Evolutionary conservation across 2,329 filamentous ascomycete genomes (phyloP), one percentile per base, ranked within the genome.

Genomic region (Hymenoscyphus occultus): DNA sequence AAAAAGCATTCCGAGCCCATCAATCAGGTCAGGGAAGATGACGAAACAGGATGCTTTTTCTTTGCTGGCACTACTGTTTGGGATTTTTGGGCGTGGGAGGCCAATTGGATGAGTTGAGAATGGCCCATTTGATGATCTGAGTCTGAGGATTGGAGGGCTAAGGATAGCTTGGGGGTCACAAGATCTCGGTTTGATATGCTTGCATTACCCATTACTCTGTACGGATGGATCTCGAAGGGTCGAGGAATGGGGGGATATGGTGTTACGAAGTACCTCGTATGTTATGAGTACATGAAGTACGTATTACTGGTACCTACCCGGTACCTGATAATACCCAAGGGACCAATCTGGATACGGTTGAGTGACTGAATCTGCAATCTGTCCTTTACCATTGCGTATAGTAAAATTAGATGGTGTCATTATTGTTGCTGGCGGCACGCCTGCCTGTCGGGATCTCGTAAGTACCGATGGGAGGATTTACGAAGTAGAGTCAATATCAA

Each of bases 371-470:
- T 51, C 45, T 51, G 19, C 13, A 10, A 54, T 54, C 48, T 54
- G 48, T 54, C 48, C 48, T 54, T 19, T 54, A 22, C 48, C 9
- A 10, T 35, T 35, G 19, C 1, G 19, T 54, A 19, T 19, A 19
- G 19, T 22, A 28, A 54, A 28, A 54, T 54, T 54, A 22, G 48
- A 54, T 28, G 16, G 56, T 57, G 56, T 57, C 56, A 57, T 51
- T 16, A 51, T 51, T 51, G 45, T 51, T 51, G 45, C 28, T 16
- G 56, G 56, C 32, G 56, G 28, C 56, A 39, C 56, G 48, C 48
- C 19, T 51, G 45, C n/a, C 22, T 54, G 19, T 54, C 19, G 48
- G 48, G 39, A 35, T 62, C 35, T 51, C 56, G 54, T 61, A 54
- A 54, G 54, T 39, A 60, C 58, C 31, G 48, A 39, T 56, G 59